Percentiles rank a stretch among this genome's conserved stretches.
phyloP scores from a whole-genome alignment of 768 basidiomycete species.

The Krasilnikovozyma curviuscula region DNA sequence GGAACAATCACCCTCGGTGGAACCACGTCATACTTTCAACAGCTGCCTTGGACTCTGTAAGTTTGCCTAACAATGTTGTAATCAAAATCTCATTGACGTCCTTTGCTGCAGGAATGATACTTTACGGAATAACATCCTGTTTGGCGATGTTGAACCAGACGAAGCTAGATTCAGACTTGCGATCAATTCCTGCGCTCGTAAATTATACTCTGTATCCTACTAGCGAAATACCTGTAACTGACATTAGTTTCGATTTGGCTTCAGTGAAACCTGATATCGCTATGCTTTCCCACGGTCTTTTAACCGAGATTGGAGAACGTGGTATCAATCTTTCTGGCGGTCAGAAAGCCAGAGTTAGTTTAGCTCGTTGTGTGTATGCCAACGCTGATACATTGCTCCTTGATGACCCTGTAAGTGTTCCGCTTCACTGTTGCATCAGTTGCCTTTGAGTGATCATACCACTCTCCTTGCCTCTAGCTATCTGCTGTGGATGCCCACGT shows the following conservation, averaged over 20 bases:
- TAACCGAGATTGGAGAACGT: conserved; percentile 30
- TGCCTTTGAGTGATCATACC: too few species aligned
- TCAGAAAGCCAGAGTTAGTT: conserved; percentile 21
- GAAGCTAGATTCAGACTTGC: conserved; percentile 12
- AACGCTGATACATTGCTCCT: conserved; percentile 19
- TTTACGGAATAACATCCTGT: conserved; percentile 34
- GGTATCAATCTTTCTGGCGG: conserved; percentile 32
- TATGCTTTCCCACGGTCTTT: conserved; percentile 5
- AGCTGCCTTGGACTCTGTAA: too few species aligned
- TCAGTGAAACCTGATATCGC: not conserved
- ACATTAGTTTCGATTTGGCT: too few species aligned
- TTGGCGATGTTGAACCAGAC: conserved; percentile 16
- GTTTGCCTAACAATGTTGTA: too few species aligned
- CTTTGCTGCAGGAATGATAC: conserved; percentile 23
- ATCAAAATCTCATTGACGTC: too few species aligned
- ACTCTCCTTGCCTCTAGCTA: too few species aligned
- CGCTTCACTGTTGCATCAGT: too few species aligned
- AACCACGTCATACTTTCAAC: not conserved
- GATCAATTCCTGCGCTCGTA: conserved; percentile 19
- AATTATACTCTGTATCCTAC: too few species aligned
- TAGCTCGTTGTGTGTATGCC: conserved; percentile 20
- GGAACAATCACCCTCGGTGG: conserved; percentile 11
- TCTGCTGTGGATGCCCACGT: conserved; percentile 63
- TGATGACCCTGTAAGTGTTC: conserved; percentile 24
- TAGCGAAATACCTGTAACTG: too few species aligned